Percentiles rank a stretch among this genome's conserved stretches.
These are phyloP conservation scores for Penicillium sp. DNA, from an alignment of 2,329 filamentous ascomycete species.

Conservation along the genomic window DNA sequence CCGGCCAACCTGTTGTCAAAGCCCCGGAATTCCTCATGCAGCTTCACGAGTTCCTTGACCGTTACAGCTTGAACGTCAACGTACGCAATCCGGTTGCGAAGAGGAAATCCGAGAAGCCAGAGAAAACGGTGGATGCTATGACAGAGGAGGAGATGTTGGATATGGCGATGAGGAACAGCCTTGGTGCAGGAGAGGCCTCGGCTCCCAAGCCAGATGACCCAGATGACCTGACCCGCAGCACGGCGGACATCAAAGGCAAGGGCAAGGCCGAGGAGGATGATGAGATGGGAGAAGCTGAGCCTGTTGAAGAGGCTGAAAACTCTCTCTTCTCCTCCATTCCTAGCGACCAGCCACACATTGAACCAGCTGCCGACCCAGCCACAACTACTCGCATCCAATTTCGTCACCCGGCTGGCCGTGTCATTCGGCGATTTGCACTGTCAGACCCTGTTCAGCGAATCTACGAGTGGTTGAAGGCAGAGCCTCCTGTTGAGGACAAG, in stretches of 20 bases:
- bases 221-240: slow-evolving; percentile 77
- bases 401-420: slow-evolving; percentile 76
- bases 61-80: slow-evolving; percentile 84
- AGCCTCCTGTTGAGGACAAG: slow-evolving; percentile 75
- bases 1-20: slow-evolving; percentile 74
- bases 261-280: slow-evolving; percentile 50
- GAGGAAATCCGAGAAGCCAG: slow-evolving; percentile 69
- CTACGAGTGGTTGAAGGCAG: slow-evolving; percentile 94
- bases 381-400: slow-evolving; percentile 90
- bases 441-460: slow-evolving; percentile 76
- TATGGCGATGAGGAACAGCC: slow-evolving; percentile 85
- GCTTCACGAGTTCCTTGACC: slow-evolving; percentile 92
- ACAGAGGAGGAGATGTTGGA: slow-evolving; percentile 97
- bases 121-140: slow-evolving; percentile 79
- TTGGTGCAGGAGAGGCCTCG: slow-evolving; percentile 56
- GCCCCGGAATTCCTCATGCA: slow-evolving; percentile 84
- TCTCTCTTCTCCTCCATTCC: slow-evolving; percentile 70
- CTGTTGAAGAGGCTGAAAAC: slow-evolving; percentile 34
- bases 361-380: slow-evolving; percentile 70
- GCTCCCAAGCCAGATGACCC: slow-evolving; percentile 69
- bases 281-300: slow-evolving; percentile 38
- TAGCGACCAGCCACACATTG: slow-evolving; percentile 69
- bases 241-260: slow-evolving; percentile 47
- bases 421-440: slow-evolving; percentile 82
- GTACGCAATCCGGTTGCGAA: slow-evolving; percentile 92